Conservation (phyloP, 305 asterid species). For the Solanum aculeatissimum region DNA sequence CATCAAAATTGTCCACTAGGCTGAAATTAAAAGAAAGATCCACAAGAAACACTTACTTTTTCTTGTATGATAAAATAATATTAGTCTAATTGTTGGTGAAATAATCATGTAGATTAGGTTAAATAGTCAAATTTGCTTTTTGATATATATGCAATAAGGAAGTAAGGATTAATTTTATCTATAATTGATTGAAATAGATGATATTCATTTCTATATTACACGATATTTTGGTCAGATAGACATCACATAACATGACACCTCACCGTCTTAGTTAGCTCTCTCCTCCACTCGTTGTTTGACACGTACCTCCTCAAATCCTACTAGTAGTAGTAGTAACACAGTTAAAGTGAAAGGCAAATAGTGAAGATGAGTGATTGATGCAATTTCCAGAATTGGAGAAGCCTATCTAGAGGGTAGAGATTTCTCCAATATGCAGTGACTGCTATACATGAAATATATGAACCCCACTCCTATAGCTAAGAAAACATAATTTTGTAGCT, state of each 20-base stretch:
- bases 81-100: neutral
- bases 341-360: neutral
- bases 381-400: neutral
- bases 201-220: neutral
- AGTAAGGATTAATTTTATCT: neutral
- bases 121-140: neutral
- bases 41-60: neutral
- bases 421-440: neutral
- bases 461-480: neutral
- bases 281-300: neutral
- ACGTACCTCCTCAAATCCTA: neutral
- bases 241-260: neutral
- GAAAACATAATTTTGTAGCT: neutral
- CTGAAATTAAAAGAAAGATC: neutral
- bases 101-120: neutral
- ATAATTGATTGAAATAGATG: neutral
- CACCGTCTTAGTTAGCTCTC: neutral
- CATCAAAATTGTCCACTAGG: neutral
- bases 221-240: neutral
- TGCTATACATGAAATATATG: neutral
- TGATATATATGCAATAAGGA: neutral
- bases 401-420: neutral
- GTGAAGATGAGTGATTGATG: neutral
- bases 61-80: neutral
- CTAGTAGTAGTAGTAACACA: neutral